These are phyloP conservation scores for Penicillium fuscoglaucum DNA, from an alignment of 2,329 filamentous ascomycete genomes.

Conservation along the genomic window DNA sequence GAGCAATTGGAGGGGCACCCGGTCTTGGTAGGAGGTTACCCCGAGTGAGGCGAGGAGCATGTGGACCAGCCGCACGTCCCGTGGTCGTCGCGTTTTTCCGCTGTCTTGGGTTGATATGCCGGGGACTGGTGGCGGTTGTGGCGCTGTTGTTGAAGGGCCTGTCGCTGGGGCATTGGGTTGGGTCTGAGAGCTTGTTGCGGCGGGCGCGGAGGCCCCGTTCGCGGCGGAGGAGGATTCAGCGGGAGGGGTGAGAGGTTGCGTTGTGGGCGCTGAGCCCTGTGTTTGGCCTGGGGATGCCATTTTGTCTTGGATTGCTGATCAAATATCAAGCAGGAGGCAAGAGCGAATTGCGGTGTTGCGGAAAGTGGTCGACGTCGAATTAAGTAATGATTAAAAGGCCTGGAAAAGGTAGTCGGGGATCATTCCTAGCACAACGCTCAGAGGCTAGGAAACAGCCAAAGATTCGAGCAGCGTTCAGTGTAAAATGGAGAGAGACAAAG, in stretches of 20 bases:
- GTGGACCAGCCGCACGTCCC: conserved; percentile 53
- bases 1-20: conserved; percentile 54
- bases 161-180: conserved; percentile 17
- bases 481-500: conserved; percentile 5
- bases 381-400: conserved; percentile 5
- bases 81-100: conserved; percentile 49
- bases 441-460: neutral
- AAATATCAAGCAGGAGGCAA: neutral
- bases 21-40: conserved; percentile 53
- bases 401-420: neutral
- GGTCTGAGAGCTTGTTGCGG: conserved; percentile 24
- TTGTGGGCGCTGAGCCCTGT: conserved; percentile 32
- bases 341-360: conserved; percentile 4
- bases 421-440: neutral
- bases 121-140: conserved; percentile 40
- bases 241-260: conserved; percentile 47
- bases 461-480: neutral
- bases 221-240: conserved; percentile 37
- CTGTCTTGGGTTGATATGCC: conserved; percentile 49
- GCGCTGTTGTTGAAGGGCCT: conserved; percentile 25
- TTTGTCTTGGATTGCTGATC: neutral
- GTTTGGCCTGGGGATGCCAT: conserved; percentile 41
- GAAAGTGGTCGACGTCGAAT: conserved; percentile 7
- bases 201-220: conserved; percentile 23
- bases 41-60: conserved; percentile 52